These are phyloP conservation scores for Pilaira anomala DNA, from an alignment of 192 early-diverging fungal species.

Conservation along the genomic window DNA sequence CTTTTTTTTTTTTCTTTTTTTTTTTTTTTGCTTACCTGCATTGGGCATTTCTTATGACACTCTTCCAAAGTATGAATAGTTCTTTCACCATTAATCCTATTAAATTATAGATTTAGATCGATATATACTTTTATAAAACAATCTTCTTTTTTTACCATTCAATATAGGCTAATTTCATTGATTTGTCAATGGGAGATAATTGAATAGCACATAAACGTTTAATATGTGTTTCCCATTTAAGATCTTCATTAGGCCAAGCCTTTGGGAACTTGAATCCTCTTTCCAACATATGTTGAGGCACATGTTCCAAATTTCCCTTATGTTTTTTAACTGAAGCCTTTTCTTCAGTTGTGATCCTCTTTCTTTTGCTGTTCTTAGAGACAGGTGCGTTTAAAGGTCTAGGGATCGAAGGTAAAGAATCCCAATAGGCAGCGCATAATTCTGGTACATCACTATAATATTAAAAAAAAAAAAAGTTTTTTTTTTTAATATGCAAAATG, in stretches of 20 bases:
- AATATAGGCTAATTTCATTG: background rate
- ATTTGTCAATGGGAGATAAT: background rate
- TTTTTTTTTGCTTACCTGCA: background rate
- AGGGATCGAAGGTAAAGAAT: background rate
- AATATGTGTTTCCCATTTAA: background rate
- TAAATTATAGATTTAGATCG: background rate
- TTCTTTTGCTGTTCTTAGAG: background rate
- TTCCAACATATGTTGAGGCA: background rate
- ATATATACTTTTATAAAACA: no score
- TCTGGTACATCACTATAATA: slow-evolving; percentile 13
- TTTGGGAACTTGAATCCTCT: background rate
- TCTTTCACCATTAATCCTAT: slow-evolving; percentile 12
- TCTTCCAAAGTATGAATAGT: slow-evolving; percentile 14
- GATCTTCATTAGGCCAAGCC: background rate
- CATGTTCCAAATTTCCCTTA: background rate
- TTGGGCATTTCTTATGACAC: background rate
- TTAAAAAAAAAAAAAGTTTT: background rate
- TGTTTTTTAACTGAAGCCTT: background rate
- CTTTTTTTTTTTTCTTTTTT: background rate
- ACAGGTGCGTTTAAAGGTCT: background rate
- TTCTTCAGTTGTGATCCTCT: background rate
- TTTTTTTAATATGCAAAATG: background rate
- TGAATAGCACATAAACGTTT: background rate
- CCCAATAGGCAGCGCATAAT: slow-evolving; percentile 12
- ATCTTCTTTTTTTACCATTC: slow-evolving; percentile 3